phyloP scores from a whole-genome alignment of 129 eudicot genomes.

The Ambrosia artemisiifolia region DNA sequence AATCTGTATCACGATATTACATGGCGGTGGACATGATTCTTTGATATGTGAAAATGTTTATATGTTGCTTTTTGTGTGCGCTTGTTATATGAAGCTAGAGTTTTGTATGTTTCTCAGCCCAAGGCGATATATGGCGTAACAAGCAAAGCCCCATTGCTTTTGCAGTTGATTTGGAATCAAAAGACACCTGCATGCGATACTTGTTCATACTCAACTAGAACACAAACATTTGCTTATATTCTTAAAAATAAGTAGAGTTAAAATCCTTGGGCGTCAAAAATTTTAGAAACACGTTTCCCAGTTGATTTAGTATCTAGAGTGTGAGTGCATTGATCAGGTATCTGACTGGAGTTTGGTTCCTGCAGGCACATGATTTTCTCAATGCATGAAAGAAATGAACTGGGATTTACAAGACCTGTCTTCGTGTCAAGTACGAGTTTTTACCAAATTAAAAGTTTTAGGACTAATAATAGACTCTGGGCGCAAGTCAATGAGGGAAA shows the following conservation, averaged over 20 bases:
- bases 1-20: neutral
- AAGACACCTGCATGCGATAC: neutral
- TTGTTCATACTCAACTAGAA: neutral
- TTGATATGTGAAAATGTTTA: conserved; percentile 1
- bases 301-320: neutral
- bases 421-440: conserved; percentile 43
- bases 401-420: conserved; percentile 60
- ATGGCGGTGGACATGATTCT: neutral
- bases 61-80: neutral
- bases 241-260: neutral
- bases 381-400: conserved; percentile 58
- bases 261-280: neutral
- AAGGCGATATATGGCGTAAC: too few species aligned
- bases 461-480: conserved; percentile 17
- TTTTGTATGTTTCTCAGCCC: too few species aligned
- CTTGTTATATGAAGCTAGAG: neutral
- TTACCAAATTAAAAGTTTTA: conserved; percentile 21
- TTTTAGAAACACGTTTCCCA: neutral
- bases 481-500: neutral
- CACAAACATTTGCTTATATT: neutral
- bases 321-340: conserved; percentile 34
- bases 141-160: neutral
- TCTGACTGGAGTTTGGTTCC: conserved; percentile 94
- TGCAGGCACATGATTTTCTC: conserved; percentile 96
- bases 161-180: neutral